Base-by-base conservation (phyloP, 129 eudicot species). In the Lactuca sativa region DNA sequence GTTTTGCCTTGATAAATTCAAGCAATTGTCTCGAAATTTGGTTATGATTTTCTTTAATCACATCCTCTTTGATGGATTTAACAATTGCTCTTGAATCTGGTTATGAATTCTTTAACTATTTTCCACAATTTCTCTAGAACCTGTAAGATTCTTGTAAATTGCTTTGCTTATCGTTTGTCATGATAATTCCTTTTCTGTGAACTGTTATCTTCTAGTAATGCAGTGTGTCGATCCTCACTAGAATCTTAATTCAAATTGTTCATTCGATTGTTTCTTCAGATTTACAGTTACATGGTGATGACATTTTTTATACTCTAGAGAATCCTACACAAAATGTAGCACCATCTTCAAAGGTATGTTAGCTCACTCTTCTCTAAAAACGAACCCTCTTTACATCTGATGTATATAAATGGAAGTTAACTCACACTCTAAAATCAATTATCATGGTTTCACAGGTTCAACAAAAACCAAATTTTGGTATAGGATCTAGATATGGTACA, bases 231-330 rank as follows among this genome's bases (percentile, higher is more conserved):
- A 56, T 8, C 52, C 34, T 62, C 9, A 34, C 12, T 49, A 64
- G 18, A 44, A 15, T 13, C 21, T 12, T 33, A 14, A 21, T 52
- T 57, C 10, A 44, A 17, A 36, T 43, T 13, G 54, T 65, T 73
- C 47, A 4, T 76, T 79, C 11, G 17, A 32, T 55, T 57, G 64
- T 31, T 71, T 10, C n/a, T 75, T 67, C 69, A 95, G 99, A 90
- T 95, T 81, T 95, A 80, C 91, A 90, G 83, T 80, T 95, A 82
- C 99, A 95, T 54, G 99, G 96, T 17, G 97, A 95, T 80, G 99
- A 95, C 72, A 73, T 90, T 54, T 95, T 90, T 73, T 95, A 89
- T 66, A 90, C 99, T 56, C 78, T 90, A 38, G 97, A 93, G 69
- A 85, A 82, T 61, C 77, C 86, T 67, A 69, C 72, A 5, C 88